Evolutionary conservation across 139 green algal species (phyloP).

Genomic region (Tetradesmus lagerheimii): DNA sequence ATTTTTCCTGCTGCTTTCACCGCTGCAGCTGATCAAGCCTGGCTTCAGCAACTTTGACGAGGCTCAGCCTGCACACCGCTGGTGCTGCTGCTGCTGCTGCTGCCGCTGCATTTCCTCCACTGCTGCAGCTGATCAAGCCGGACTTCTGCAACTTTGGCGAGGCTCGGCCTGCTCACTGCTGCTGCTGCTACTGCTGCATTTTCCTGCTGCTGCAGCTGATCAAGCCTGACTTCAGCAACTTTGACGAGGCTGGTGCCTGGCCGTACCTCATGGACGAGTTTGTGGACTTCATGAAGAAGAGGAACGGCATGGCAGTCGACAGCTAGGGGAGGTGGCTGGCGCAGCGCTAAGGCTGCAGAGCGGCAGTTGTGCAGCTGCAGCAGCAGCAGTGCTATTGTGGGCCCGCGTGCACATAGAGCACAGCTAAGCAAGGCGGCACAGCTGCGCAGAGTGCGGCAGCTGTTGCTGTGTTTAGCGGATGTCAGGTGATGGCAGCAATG

Average conservation of each 20-base stretch:
- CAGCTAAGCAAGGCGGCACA: no score
- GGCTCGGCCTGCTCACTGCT: no score
- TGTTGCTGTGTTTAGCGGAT: not conserved
- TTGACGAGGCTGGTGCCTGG: slow-evolving; percentile 87
- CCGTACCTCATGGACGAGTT: slow-evolving; percentile 83
- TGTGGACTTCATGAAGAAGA: slow-evolving; percentile 61
- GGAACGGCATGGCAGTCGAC: slow-evolving; percentile 43
- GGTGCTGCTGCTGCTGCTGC: no score
- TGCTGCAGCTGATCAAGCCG: slow-evolving; percentile 67
- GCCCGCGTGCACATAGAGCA: no score
- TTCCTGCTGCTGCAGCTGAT: slow-evolving; percentile 64
- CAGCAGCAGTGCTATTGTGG: not conserved
- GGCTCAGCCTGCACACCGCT: no score
- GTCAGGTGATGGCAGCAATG: not conserved
- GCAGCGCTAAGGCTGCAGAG: not conserved
- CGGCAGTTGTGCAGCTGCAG: not conserved
- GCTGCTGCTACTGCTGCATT: no score
- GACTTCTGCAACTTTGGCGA: slow-evolving; percentile 91
- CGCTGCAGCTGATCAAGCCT: no score
- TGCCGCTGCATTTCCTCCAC: no score
- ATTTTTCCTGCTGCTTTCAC: no score
- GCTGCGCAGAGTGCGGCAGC: not conserved
- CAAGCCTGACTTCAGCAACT: slow-evolving; percentile 85
- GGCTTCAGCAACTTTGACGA: no score
- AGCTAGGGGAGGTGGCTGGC: not conserved